Evolutionary conservation across 2,329 filamentous ascomycete species (phyloP).

Genomic region (Zalaria obscura): DNA sequence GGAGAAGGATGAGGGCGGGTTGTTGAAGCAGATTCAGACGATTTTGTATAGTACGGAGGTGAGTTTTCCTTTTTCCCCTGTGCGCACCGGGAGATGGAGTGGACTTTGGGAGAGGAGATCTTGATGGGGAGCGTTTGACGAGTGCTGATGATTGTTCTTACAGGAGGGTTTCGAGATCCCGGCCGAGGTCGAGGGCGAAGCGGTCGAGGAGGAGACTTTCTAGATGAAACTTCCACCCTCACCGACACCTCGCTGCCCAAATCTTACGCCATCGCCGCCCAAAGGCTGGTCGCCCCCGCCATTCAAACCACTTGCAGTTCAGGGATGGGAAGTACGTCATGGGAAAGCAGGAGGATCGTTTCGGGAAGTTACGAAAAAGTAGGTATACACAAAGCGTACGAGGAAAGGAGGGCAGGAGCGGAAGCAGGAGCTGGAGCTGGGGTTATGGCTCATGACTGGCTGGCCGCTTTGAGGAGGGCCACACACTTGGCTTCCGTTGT

Average conservation of each 20-base stretch:
- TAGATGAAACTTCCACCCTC: constrained; percentile 18
- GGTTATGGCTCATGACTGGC: too few relatives aligned
- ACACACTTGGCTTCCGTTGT: too few relatives aligned
- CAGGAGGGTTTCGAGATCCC: constrained; percentile 67
- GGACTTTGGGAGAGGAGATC: background rate
- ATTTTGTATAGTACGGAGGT: constrained; percentile 95
- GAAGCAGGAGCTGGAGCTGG: background rate
- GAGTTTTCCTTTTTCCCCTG: constrained; percentile 8
- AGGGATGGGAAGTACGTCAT: too few relatives aligned
- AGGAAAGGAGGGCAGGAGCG: too few relatives aligned
- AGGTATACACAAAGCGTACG: too few relatives aligned
- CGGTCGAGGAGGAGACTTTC: constrained; percentile 69
- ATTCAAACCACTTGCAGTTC: too few relatives aligned
- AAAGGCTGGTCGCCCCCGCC: too few relatives aligned
- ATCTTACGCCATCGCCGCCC: constrained; percentile 1
- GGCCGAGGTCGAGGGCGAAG: constrained; percentile 52
- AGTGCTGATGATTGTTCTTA: background rate
- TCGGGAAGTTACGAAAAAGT: too few relatives aligned
- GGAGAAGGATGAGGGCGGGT: constrained; percentile 81
- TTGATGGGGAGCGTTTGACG: background rate
- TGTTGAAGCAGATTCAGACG: constrained; percentile 90
- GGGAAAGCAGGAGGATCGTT: too few relatives aligned
- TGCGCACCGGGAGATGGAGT: background rate
- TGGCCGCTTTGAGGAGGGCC: too few relatives aligned
- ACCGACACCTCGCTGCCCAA: background rate